phyloP scores from a whole-genome alignment of 139 green algal species.

The Marvania coccoides region DNA sequence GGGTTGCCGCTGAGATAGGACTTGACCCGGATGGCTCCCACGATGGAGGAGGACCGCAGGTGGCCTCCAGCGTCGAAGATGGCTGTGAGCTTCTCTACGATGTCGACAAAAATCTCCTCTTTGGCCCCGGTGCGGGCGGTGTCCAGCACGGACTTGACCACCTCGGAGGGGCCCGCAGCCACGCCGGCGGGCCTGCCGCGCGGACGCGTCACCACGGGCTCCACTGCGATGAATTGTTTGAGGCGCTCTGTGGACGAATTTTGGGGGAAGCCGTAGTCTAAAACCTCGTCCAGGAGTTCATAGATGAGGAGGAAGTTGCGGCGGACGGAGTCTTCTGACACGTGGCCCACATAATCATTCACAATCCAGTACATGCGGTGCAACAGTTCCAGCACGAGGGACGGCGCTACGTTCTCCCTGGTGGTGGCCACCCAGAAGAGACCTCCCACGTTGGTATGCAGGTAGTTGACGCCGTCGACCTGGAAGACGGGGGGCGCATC shows the following conservation, averaged over 20 bases:
- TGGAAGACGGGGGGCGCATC: constrained; percentile 86
- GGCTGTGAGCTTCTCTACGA: constrained; percentile 90
- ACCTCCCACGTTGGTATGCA: constrained; percentile 77
- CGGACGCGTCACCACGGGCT: constrained; percentile 60
- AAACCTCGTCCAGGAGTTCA: constrained; percentile 92
- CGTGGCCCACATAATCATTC: constrained; percentile 79
- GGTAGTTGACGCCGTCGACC: constrained; percentile 92
- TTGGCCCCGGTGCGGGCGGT: constrained; percentile 52
- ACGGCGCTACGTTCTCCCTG: constrained; percentile 78
- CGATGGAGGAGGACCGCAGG: constrained; percentile 73
- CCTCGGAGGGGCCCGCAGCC: constrained; percentile 56
- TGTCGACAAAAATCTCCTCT: constrained; percentile 96
- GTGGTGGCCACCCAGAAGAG: constrained; percentile 87
- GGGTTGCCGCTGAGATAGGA: constrained; percentile 80
- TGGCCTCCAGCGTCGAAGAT: constrained; percentile 85
- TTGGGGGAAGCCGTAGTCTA: constrained; percentile 85
- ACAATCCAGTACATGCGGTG: constrained; percentile 77
- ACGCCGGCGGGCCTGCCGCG: constrained; percentile 23
- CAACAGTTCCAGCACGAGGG: constrained; percentile 88
- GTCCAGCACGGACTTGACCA: constrained; percentile 84
- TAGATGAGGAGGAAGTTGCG: constrained; percentile 97
- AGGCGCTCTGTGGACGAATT: constrained; percentile 84
- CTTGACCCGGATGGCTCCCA: constrained; percentile 80
- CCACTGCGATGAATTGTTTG: constrained; percentile 88
- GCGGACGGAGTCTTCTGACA: constrained; percentile 88